Conservation (phyloP, 805 yeast species). For the Saccharomycopsis fodiens region DNA sequence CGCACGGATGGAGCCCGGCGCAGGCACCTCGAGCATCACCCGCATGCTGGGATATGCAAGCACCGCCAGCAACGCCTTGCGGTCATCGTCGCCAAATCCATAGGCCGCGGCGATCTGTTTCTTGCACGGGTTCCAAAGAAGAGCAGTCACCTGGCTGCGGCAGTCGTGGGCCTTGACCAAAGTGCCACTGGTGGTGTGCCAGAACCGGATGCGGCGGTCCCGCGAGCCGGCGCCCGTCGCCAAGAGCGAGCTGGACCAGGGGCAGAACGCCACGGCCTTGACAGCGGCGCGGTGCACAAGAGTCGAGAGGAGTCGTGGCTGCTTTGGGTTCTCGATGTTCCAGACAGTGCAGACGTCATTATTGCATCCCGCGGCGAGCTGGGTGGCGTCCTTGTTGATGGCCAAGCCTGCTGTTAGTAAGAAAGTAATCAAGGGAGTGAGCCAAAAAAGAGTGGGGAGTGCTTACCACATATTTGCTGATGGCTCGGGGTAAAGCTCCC, state of each 20-base stretch:
- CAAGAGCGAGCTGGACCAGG: constrained; percentile 73
- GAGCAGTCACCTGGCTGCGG: constrained; percentile 68
- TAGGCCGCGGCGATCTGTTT: constrained; percentile 71
- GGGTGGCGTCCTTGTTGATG: constrained; percentile 42
- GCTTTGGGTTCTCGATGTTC: constrained; percentile 41
- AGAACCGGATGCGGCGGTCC: constrained; percentile 72
- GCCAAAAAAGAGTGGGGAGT: constrained; percentile 2
- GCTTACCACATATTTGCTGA: constrained; percentile 54
- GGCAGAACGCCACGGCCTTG: constrained; percentile 84
- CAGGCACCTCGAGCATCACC: constrained; percentile 40
- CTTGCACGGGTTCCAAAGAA: constrained; percentile 62
- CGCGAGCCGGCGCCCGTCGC: constrained; percentile 91
- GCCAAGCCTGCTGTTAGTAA: constrained; percentile 43
- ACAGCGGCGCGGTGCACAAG: constrained; percentile 80
- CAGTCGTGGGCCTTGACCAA: constrained; percentile 49
- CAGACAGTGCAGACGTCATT: constrained; percentile 76
- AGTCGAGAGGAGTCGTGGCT: constrained; percentile 35
- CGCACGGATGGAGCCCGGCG: constrained; percentile 47
- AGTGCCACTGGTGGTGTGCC: constrained; percentile 82
- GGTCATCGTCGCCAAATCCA: constrained; percentile 60
- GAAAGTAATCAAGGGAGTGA: no score
- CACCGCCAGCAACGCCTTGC: constrained; percentile 46
- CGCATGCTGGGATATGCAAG: constrained; percentile 63
- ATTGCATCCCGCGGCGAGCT: constrained; percentile 76
- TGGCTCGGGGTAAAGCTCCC: constrained; percentile 37